Evolutionary conservation across 352 stramenopile genomes (phyloP).

Genomic region (Pythium sukuiense): DNA sequence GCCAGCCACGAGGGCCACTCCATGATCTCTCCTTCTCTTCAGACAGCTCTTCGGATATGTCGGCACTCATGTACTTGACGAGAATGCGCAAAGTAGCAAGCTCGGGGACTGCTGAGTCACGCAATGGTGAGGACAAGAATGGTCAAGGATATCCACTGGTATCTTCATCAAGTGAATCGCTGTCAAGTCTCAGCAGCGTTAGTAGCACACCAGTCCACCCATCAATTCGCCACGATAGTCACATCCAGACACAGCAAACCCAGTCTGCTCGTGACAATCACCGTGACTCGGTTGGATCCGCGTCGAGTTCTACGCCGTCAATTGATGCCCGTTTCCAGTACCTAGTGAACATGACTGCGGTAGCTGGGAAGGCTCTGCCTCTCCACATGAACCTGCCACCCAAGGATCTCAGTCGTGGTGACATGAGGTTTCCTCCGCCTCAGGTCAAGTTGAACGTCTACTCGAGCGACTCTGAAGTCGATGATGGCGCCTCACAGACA

Average conservation of each 20-base stretch:
- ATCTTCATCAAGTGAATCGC: constrained; percentile 2
- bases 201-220: background rate
- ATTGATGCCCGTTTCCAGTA: constrained; percentile 48
- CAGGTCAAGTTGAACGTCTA: constrained; percentile 5
- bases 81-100: constrained; percentile 16
- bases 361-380: constrained; percentile 40
- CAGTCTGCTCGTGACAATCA: background rate
- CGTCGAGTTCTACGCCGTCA: constrained; percentile 49
- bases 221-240: background rate
- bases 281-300: constrained; percentile 20
- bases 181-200: background rate
- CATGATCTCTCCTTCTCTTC: constrained; percentile 24
- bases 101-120: background rate
- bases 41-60: constrained; percentile 27
- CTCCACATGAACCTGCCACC: constrained; percentile 45
- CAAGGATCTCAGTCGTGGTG: constrained; percentile 29
- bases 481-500: background rate
- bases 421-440: constrained; percentile 43
- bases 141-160: background rate
- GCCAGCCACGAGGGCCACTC: background rate
- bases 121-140: background rate
- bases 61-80: constrained; percentile 21
- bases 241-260: background rate
- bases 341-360: constrained; percentile 47
- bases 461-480: constrained; percentile 8